A percentile compares a stretch with the other conserved stretches of the same genome.
These are phyloP conservation scores for Beauveria brongniartii DNA, from an alignment of 2,329 filamentous ascomycete species.

Conservation along the genomic window DNA sequence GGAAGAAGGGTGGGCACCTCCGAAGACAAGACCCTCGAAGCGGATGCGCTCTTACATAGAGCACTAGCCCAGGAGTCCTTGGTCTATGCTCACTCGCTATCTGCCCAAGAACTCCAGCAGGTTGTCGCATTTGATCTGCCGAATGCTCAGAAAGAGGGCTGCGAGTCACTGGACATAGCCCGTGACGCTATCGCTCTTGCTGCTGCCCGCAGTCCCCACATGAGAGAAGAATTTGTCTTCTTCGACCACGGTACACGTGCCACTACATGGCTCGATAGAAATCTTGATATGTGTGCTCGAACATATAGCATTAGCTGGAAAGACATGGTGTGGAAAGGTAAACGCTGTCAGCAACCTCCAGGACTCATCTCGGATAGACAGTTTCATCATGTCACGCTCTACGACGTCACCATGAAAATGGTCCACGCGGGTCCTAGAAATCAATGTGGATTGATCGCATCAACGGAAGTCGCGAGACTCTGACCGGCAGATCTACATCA, in stretches of 20 bases:
- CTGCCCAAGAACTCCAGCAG: neutral
- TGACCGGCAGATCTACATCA: too few species aligned
- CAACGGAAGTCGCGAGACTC: too few species aligned
- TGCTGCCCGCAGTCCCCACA: neutral
- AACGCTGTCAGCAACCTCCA: neutral
- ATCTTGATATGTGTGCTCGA: neutral
- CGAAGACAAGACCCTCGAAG: too few species aligned
- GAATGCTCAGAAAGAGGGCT: neutral
- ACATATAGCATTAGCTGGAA: neutral
- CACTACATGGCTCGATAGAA: neutral
- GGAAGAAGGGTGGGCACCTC: too few species aligned
- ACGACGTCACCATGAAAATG: too few species aligned
- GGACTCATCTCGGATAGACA: neutral
- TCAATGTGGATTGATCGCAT: too few species aligned
- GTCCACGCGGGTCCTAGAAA: too few species aligned
- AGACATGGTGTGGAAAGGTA: neutral
- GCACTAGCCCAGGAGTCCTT: neutral
- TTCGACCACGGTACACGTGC: neutral
- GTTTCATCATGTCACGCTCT: neutral
- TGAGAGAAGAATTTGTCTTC: neutral
- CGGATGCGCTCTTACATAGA: neutral
- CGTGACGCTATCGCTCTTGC: neutral
- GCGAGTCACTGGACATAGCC: neutral
- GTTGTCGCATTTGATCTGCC: neutral
- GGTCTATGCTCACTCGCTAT: neutral